Conservation (phyloP, 140 eudicot genomes). For the Anethum foeniculum region DNA sequence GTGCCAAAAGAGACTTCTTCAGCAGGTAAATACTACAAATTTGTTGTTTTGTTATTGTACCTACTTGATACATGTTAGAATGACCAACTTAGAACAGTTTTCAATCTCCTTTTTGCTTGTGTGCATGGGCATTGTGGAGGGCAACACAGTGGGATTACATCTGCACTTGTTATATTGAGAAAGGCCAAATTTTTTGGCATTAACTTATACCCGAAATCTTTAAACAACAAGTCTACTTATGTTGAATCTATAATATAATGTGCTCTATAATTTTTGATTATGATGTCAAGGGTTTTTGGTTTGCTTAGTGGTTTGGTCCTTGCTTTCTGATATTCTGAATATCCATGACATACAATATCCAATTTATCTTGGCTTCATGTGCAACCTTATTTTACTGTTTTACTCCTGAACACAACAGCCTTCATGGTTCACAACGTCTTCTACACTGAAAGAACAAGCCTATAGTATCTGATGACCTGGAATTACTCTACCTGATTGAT, state of each 20-base stretch:
- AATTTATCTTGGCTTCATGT: not conserved
- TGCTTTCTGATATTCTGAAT: not conserved
- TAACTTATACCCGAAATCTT: not conserved
- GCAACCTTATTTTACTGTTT: not conserved
- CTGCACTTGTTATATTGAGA: not conserved
- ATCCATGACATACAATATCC: not conserved
- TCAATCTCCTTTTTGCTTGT: not conserved
- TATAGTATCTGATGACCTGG: not conserved
- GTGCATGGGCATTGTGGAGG: not conserved
- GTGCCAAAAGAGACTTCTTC: conserved; percentile 60
- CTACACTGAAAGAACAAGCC: not conserved
- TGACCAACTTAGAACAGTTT: not conserved
- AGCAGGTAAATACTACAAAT: conserved; percentile 38
- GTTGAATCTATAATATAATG: not conserved
- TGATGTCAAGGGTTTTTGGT: not conserved
- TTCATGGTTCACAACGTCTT: not conserved
- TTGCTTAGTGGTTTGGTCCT: not conserved
- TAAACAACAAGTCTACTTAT: not conserved
- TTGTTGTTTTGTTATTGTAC: not conserved
- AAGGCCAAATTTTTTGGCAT: not conserved
- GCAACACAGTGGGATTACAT: not conserved
- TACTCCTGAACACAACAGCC: not conserved
- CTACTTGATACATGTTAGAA: not conserved
- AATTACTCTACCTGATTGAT: not conserved
- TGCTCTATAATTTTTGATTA: not conserved